Evolutionary conservation across 2,329 filamentous ascomycete genomes (phyloP).

Genomic region (Nemania sp.): DNA sequence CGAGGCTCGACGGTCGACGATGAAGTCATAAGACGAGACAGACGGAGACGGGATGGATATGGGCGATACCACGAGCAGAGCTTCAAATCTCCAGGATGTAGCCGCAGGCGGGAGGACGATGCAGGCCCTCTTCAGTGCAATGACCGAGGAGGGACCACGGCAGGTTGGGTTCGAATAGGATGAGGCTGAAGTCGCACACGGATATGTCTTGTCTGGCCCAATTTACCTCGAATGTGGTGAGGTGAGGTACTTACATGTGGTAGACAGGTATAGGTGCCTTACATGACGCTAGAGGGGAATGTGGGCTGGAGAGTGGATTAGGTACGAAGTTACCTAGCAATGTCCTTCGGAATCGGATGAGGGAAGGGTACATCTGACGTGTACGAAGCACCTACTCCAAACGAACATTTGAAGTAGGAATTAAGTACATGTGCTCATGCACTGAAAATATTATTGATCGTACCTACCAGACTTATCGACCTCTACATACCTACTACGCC

Average conservation of each 20-base stretch:
- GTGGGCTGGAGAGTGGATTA: no score
- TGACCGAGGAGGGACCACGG: background rate
- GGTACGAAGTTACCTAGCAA: background rate
- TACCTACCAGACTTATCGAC: no score
- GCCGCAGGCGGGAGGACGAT: background rate
- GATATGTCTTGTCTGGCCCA: background rate
- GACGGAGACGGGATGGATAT: no score
- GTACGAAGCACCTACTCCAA: no score
- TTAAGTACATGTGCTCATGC: no score
- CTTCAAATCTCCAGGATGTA: background rate
- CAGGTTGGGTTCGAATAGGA: constrained; percentile 1
- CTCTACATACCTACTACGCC: no score
- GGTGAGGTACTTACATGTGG: constrained; percentile 6
- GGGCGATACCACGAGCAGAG: background rate
- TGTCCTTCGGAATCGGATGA: background rate
- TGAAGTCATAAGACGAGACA: background rate
- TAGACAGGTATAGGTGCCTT: constrained; percentile 10
- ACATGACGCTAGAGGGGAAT: constrained; percentile 5
- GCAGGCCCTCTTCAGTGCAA: background rate
- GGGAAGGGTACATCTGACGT: background rate
- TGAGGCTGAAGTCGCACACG: constrained; percentile 15
- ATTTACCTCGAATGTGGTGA: background rate
- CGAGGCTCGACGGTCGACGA: background rate
- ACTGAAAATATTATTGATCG: no score
- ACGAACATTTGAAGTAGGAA: no score